Percentiles rank a stretch among this genome's conserved stretches.
Conservation (phyloP, 2,329 filamentous ascomycete genomes). For the Aspergillus awamori region DNA sequence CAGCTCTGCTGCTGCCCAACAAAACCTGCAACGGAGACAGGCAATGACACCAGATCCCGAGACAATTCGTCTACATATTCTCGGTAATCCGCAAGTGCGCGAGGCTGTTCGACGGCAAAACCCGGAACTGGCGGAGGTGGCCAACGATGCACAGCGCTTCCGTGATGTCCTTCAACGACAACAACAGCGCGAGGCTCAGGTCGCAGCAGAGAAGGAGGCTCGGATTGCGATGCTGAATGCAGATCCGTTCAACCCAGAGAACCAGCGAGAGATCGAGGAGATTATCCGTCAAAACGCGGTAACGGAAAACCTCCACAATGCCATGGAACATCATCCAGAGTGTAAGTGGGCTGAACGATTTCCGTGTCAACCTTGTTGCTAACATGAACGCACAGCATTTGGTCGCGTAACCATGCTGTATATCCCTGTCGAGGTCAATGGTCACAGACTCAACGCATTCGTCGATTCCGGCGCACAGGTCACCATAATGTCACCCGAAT, state of each 20-base stretch:
- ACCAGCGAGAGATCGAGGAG: constrained; percentile 90
- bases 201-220: constrained; percentile 75
- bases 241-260: constrained; percentile 91
- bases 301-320: constrained; percentile 92
- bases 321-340: constrained; percentile 96
- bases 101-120: constrained; percentile 71
- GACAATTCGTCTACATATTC: constrained; percentile 76
- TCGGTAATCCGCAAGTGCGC: constrained; percentile 75
- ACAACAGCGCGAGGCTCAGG: constrained; percentile 69
- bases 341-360: constrained; percentile 57
- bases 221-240: constrained; percentile 85
- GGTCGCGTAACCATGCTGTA: constrained; percentile 95
- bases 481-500: constrained; percentile 96
- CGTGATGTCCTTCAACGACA: constrained; percentile 70
- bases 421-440: constrained; percentile 92
- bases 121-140: constrained; percentile 74
- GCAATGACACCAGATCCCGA: constrained; percentile 66
- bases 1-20: constrained; percentile 32
- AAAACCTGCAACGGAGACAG: constrained; percentile 33
- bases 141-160: constrained; percentile 77
- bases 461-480: constrained; percentile 97
- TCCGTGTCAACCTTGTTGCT: constrained; percentile 7
- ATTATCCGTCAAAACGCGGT: constrained; percentile 95
- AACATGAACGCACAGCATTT: constrained; percentile 65
- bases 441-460: constrained; percentile 87